A percentile compares a stretch with the other conserved stretches of the same genome.
phyloP scores from a whole-genome alignment of 176 grass and related monocot species.

The Eragrostis nindensis region DNA sequence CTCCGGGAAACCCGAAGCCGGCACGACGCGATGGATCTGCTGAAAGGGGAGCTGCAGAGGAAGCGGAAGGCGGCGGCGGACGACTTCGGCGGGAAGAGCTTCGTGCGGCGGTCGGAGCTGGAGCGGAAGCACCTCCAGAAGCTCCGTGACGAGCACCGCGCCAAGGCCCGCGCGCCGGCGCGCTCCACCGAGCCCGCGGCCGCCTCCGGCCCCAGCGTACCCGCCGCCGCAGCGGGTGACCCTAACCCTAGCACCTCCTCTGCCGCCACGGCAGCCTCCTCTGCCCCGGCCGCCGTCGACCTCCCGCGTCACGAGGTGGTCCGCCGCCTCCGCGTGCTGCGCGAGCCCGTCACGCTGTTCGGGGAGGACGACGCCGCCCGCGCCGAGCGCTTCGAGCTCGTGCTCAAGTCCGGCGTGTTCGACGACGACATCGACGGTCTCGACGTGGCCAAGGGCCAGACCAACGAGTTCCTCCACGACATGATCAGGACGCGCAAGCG shows the following conservation, averaged over 20 bases:
- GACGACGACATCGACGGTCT: slow-evolving; percentile 69
- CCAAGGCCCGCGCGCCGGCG: slow-evolving; percentile 12
- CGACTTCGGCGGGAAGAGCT: slow-evolving; percentile 77
- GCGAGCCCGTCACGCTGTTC: slow-evolving; percentile 79
- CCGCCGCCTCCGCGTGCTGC: slow-evolving; percentile 77
- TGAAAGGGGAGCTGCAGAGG: slow-evolving; percentile 75
- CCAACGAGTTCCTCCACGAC: slow-evolving; percentile 91
- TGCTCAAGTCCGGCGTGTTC: slow-evolving; percentile 70
- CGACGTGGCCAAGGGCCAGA: slow-evolving; percentile 86
- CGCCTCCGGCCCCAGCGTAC: slow-evolving; percentile 21
- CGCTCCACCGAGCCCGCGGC: neutral
- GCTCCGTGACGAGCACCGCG: slow-evolving; percentile 64
- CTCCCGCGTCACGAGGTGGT: slow-evolving; percentile 80
- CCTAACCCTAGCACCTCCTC: slow-evolving; percentile 51
- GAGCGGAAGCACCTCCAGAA: slow-evolving; percentile 89
- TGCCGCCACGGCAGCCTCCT: slow-evolving; percentile 18
- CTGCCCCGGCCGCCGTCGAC: slow-evolving; percentile 47
- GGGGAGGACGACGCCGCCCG: slow-evolving; percentile 79
- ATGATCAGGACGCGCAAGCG: slow-evolving; percentile 80
- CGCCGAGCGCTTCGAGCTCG: slow-evolving; percentile 63
- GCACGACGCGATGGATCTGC: slow-evolving; percentile 78
- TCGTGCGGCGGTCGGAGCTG: slow-evolving; percentile 89
- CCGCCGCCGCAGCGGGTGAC: slow-evolving; percentile 20
- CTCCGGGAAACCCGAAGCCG: slow-evolving; percentile 21
- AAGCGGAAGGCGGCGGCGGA: slow-evolving; percentile 67